Evolutionary conservation across 2,329 filamentous ascomycete species (phyloP).

Genomic region (Pseudopyrenochaeta lycopersici): DNA sequence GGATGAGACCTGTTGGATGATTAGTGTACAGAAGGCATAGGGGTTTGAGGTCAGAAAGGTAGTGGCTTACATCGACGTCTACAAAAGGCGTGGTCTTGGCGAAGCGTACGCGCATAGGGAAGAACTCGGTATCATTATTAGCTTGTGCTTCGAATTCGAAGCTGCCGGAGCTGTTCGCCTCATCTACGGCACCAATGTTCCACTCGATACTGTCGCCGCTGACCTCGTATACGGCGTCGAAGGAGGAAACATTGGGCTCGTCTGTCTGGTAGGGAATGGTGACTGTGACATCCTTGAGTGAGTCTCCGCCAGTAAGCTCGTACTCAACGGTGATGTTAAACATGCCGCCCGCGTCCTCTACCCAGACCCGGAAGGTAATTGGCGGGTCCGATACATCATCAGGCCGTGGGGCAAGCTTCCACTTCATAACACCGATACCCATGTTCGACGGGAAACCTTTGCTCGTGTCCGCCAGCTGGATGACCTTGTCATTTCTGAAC

Average conservation of each 20-base stretch:
- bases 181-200: constrained; percentile 86
- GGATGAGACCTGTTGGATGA: constrained; percentile 65
- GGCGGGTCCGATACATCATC: constrained; percentile 85
- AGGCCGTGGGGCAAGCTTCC: constrained; percentile 83
- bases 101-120: constrained; percentile 95
- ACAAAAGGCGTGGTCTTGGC: constrained; percentile 86
- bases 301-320: constrained; percentile 83
- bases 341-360: constrained; percentile 84
- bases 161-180: constrained; percentile 81
- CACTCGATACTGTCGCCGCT: constrained; percentile 93
- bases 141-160: constrained; percentile 96
- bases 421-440: constrained; percentile 89
- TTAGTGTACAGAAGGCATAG: constrained; percentile 24
- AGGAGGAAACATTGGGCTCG: constrained; percentile 90
- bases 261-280: constrained; percentile 85
- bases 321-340: constrained; percentile 96
- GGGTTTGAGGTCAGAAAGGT: neutral
- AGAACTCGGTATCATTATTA: constrained; percentile 91
- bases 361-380: constrained; percentile 97
- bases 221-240: constrained; percentile 93
- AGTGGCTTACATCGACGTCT: constrained; percentile 84
- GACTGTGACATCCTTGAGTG: constrained; percentile 84
- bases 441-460: constrained; percentile 96
- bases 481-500: constrained; percentile 82
- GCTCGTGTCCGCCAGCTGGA: constrained; percentile 87